Base-by-base conservation (phyloP, 2,329 filamentous ascomycete genomes). In the Ophidiomyces ophidiicola region DNA sequence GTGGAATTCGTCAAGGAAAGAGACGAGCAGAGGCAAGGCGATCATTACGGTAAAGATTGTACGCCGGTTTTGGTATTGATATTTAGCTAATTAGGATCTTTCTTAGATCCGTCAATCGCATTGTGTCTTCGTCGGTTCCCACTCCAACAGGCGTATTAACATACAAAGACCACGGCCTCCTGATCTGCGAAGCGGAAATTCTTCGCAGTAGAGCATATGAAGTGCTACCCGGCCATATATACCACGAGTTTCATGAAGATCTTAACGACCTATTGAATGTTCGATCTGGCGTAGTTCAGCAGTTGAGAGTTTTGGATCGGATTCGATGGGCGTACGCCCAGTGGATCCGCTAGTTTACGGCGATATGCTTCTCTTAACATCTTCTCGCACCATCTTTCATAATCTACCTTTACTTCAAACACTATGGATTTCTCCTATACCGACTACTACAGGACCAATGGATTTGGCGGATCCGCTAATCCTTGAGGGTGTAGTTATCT, bases 251-350 rank as follows among this genome's bases (percentile, higher is more conserved):
- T 53, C 62, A 86, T 41, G 82, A 93, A 58, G 90, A 98, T 55
- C 67, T 94, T 23, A 76, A 82, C 44, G 87, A 94, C 52, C 67
- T 98, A 34, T 76, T 84, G 14, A 86, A 94, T 54, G 77, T 88
- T 47, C 65, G 74, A 33, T 80, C 77, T 50, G 84, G 85, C 2
- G 72, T 93, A 36, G 73, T 78, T 51, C 72, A 78, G 50, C 88
- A 96, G 65, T 70, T 78, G 44, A 79, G 76, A 56, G 82, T 88
- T 30, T 64, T 94, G 39, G 76, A 87, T 50, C 72, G 90, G 44
- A 85, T 96, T 49, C 72, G 83, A 46, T 96, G 90, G 88, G 81
- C 82, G 3, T 96, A 94, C 66, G 75, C 75, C 2, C 79, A 78
- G 55, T 94, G 82, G 80, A 55, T 83, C 37, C 29, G 33, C 20